Evolutionary conservation across 1,284 basidiomycete species (phyloP).

Genomic region (Rhodotorula mucilaginosa): DNA sequence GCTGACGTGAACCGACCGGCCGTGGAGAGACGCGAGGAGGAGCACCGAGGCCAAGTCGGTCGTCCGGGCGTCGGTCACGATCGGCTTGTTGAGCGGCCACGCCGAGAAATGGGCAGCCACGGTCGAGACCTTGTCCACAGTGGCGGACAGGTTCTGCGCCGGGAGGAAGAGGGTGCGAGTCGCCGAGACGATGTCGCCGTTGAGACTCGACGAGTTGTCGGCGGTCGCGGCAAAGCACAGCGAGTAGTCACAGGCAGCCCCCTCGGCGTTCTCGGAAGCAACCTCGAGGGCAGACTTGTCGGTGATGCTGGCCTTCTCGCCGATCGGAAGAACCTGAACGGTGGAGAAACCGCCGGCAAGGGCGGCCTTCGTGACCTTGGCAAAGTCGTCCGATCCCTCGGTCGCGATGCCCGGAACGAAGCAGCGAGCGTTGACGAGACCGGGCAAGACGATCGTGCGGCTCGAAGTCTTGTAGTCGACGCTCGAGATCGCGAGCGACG

Average conservation of each 20-base stretch:
- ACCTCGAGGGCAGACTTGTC: slow-evolving; percentile 68
- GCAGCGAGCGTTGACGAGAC: slow-evolving; percentile 81
- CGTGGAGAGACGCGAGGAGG: slow-evolving; percentile 86
- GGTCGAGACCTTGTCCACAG: slow-evolving; percentile 55
- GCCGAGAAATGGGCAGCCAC: slow-evolving; percentile 53
- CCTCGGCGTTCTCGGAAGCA: slow-evolving; percentile 64
- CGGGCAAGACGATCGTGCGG: slow-evolving; percentile 85
- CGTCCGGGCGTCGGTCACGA: slow-evolving; percentile 88
- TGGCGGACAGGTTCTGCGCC: slow-evolving; percentile 62
- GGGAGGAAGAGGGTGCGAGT: slow-evolving; percentile 84
- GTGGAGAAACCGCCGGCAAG: slow-evolving; percentile 85
- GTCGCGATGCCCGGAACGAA: slow-evolving; percentile 74
- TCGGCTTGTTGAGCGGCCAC: slow-evolving; percentile 88
- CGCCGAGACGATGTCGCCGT: slow-evolving; percentile 67
- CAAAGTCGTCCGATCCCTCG: slow-evolving; percentile 62
- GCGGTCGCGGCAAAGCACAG: slow-evolving; percentile 73
- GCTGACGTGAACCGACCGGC: slow-evolving; percentile 87
- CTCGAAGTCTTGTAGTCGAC: slow-evolving; percentile 96
- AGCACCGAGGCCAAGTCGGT: slow-evolving; percentile 91
- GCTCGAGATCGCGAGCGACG: slow-evolving; percentile 77
- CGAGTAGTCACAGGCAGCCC: slow-evolving; percentile 81
- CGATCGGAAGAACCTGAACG: slow-evolving; percentile 71
- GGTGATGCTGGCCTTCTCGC: slow-evolving; percentile 59
- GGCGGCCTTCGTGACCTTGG: slow-evolving; percentile 70
- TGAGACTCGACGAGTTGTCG: slow-evolving; percentile 64